Base-by-base conservation (phyloP, 768 basidiomycete genomes). In the Trametes gibbosa region DNA sequence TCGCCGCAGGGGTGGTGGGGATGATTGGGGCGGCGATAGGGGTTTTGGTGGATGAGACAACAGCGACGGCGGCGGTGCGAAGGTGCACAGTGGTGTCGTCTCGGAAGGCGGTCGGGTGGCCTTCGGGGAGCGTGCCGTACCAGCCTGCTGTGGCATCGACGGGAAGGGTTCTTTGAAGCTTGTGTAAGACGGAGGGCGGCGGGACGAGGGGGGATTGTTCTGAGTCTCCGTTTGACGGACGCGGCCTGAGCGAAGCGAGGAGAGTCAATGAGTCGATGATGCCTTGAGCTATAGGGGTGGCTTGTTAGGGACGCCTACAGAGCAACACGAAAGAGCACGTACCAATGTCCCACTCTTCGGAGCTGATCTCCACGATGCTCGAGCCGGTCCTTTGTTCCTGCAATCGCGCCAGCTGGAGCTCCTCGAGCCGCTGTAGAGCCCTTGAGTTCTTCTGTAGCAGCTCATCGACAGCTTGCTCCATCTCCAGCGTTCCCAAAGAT, bases 271-370 rank as follows among this genome's bases (percentile, higher is more conserved):
- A 90, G 55, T 87, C 79, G 54, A 87, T 66, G 56, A 92, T 90
- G 54, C 83, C 78, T 70, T 87, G 84, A 21, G 91, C 92, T 92
- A 68, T 39, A 14, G 10, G n/a, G n/a, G 24, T 17, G 29, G 6
- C 19, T 27, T 34, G 13, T 35, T 48, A 46, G 21, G 17, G 41
- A 10, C 34, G 13, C 25, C 14, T 23, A 46, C 56, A 37, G 34
- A 54, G 4, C 61, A 4, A 29, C 13, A 29, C n/a, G n/a, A n/a
- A 58, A 53, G 65, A 45, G 32, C 25, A 71, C 86, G 63, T 67
- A 92, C 91, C 92, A 60, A 82, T 83, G 63, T 90, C 85, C 87
- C 87, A 91, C 70, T 94, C 91, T 70, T 92, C 90, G 12, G 88
- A 87, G 34, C 79, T 87, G 67, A 84, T 81, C 68, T 84, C 80